These are phyloP conservation scores for Picochlorum sp. DNA, from an alignment of 139 green algal species.

Conservation along the genomic window DNA sequence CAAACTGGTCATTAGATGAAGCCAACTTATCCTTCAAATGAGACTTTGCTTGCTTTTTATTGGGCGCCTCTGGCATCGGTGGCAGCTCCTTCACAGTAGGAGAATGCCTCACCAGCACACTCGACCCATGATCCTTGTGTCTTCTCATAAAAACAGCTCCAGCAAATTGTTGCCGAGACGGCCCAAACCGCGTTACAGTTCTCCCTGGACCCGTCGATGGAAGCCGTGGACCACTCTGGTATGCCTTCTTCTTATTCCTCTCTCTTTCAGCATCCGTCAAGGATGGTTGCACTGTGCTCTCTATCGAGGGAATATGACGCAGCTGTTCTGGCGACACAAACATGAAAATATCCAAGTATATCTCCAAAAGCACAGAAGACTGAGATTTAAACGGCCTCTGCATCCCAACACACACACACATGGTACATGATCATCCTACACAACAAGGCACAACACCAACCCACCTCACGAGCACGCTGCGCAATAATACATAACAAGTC, in stretches of 20 bases:
- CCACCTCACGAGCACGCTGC: constrained; percentile 31
- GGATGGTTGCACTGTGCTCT: neutral
- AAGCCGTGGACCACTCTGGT: constrained; percentile 2
- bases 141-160: constrained; percentile 25
- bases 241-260: constrained; percentile 4
- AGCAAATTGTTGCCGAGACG: constrained; percentile 1
- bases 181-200: constrained; percentile 1
- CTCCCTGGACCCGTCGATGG: neutral
- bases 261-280: neutral
- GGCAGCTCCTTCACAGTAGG: constrained; percentile 21
- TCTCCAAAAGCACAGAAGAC: constrained; percentile 59
- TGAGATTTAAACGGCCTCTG: constrained; percentile 44
- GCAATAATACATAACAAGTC: constrained; percentile 63
- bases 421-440: neutral
- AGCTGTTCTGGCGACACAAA: constrained; percentile 18
- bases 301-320: neutral
- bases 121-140: constrained; percentile 21
- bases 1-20: neutral
- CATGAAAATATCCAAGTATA: constrained; percentile 45
- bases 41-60: constrained; percentile 17
- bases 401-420: neutral
- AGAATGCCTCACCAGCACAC: constrained; percentile 26
- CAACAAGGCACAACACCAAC: neutral
- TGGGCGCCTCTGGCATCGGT: constrained; percentile 4
- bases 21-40: neutral